Evolutionary conservation across 208 protist genomes (phyloP), one percentile per base, ranked within the genome.

Genomic region (Acanthamoeba triangularis): DNA sequence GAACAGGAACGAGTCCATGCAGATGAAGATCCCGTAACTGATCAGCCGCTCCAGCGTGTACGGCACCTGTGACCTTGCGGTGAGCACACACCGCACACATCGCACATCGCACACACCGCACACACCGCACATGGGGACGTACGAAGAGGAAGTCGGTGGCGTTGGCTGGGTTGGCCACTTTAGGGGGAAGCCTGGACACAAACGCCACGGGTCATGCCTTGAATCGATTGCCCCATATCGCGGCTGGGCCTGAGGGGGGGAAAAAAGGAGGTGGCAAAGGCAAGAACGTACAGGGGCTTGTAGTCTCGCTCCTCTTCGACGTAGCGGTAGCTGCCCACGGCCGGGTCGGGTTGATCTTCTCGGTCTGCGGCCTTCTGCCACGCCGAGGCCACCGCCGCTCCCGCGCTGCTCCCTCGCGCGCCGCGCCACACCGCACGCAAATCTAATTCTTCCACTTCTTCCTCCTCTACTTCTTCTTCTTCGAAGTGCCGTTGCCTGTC

Each of bases 1-100:
- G 30, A 87, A 87, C 33, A 87, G 47, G 30, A 87, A 87, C 47
- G 78, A 87, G 30, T 87, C 78, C 78, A 87, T 25, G 47, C 78
- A 87, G 2, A 87, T 87, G 47, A 87, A 87, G 44, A 49, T 87
- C 23, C 44, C 44, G n/a, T 49, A 59, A n/a, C 28, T 35, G 78
- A 87, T 87, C 47, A 87, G 23, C 25, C 35, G 78, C 30, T 87
- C 78, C 33, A 87, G 47, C 20, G 78, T 87, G 47, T 87, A 87
- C 23, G 78, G 78, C 78, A 87, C 67, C 67, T 76, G 16, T 28
- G 0, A 63, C 56, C 44, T 47, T 47, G 44, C 2, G 44, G 44
- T 47, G 56, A 16, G 56, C 23, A 63, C 56, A 63, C 56, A 63
- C 56, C 56, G 56, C 14, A 28, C 5, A 3, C 20, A 63, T 14